A percentile compares a stretch with the other conserved stretches of the same genome.
These are phyloP conservation scores for Eucalyptus viminalis DNA, from an alignment of 345 rosid genomes.

Conservation along the genomic window DNA sequence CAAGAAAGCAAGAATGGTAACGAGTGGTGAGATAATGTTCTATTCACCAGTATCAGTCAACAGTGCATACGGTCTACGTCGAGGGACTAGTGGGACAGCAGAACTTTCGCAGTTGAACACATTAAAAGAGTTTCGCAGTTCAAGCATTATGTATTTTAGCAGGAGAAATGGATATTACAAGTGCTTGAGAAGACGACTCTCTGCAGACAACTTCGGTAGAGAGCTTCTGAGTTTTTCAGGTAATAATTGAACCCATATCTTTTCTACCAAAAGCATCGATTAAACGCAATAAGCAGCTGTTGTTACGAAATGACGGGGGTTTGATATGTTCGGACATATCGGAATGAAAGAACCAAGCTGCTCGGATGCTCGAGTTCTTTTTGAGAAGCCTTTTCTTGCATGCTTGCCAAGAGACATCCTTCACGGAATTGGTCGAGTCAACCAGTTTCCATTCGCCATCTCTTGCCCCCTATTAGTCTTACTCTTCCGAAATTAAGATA, in stretches of 20 bases:
- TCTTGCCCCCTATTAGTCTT: background rate
- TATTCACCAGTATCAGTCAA: background rate
- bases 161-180: background rate
- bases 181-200: background rate
- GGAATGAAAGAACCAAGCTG: background rate
- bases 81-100: background rate
- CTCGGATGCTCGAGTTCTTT: background rate
- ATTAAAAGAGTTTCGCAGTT: background rate
- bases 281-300: background rate
- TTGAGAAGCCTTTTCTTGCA: background rate
- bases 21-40: background rate
- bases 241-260: background rate
- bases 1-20: background rate
- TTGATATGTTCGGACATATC: background rate
- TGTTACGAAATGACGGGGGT: background rate
- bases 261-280: background rate
- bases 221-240: too few species aligned
- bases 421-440: background rate
- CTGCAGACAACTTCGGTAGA: too few species aligned
- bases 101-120: background rate
- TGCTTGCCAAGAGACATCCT: background rate
- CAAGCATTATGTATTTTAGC: background rate
- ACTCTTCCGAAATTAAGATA: background rate
- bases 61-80: background rate
- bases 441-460: background rate